Base-by-base conservation (phyloP, 164 flowering plant species). In the Stephania cephalantha region DNA sequence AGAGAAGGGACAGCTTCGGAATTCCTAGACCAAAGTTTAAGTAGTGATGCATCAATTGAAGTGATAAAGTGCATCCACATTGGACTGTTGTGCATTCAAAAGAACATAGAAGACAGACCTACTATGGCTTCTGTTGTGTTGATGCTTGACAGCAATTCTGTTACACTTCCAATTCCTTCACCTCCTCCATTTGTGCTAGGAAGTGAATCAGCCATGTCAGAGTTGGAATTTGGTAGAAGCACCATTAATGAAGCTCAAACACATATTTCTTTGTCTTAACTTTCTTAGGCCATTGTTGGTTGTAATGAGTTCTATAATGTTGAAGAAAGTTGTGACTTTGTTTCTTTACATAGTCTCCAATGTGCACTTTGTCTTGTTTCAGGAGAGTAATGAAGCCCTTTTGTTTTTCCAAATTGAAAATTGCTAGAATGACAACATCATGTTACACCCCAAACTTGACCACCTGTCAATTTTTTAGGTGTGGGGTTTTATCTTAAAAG, bases 31-130 rank as follows among this genome's bases (percentile, higher is more conserved):
- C 78, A 85, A 65, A 52, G 67, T 1, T 12, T 85, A 61, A 7
- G 44, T 0, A 44, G 65, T 2, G 9, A 3, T 3, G 64, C 80
- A 7, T 50, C 52, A 25, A 74, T 15, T 22, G 87, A 88, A 79
- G 77, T 84, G 1, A 35, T 80, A 73, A 79, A 84, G 74, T 74
- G 88, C 81, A 78, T 85, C 18, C 90, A 87, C 73, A 79, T 87
- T 12, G 89, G 81, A 0, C 73, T 86, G 25, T 71, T 87, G 9
- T 87, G 90, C 46, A 85, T 83, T 44, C 87, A 87, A 76, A 83
- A 86, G 77, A 75, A 79, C 63, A 71, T 64, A 8, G 78, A 66
- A 1, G 66, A 64, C 1, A 80, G 90, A 75, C 93, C 88, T 1
- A 79, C 86, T 1, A 87, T 87, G 90, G 55, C 80, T 2, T 7